phyloP scores from a whole-genome alignment of 2,329 filamentous ascomycete genomes.

The Camillea tinctor region DNA sequence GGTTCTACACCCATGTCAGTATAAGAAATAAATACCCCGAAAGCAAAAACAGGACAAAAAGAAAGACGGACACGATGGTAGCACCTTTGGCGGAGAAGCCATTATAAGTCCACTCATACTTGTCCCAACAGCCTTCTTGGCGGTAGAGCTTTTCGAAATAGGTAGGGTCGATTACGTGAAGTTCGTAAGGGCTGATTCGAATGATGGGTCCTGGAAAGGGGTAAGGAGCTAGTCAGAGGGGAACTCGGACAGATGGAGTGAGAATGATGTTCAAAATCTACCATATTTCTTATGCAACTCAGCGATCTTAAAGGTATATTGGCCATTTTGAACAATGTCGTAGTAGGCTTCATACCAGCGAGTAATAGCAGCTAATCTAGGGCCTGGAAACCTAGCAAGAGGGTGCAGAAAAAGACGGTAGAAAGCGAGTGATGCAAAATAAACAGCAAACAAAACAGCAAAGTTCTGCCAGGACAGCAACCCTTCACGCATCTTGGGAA shows the following conservation, averaged over 20 bases:
- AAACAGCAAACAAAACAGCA: no score
- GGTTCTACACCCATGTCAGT: no score
- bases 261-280: background rate
- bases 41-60: no score
- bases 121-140: conserved; percentile 9
- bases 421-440: no score
- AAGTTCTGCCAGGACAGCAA: no score
- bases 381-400: conserved; percentile 6
- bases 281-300: conserved; percentile 7
- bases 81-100: conserved; percentile 2
- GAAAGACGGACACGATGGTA: no score
- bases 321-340: conserved; percentile 1
- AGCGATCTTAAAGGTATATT: conserved; percentile 10
- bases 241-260: no score
- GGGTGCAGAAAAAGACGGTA: no score
- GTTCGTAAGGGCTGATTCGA: conserved; percentile 11
- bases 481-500: no score
- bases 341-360: conserved; percentile 11
- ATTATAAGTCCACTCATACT: conserved; percentile 11
- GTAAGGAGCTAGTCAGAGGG: background rate
- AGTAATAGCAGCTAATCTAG: conserved; percentile 2
- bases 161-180: conserved; percentile 9
- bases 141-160: conserved; percentile 12
- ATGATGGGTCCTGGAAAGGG: conserved; percentile 10
- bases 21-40: no score